These are phyloP conservation scores for Perilla frutescens DNA, from an alignment of 257 asterid genomes.

Conservation along the genomic window DNA sequence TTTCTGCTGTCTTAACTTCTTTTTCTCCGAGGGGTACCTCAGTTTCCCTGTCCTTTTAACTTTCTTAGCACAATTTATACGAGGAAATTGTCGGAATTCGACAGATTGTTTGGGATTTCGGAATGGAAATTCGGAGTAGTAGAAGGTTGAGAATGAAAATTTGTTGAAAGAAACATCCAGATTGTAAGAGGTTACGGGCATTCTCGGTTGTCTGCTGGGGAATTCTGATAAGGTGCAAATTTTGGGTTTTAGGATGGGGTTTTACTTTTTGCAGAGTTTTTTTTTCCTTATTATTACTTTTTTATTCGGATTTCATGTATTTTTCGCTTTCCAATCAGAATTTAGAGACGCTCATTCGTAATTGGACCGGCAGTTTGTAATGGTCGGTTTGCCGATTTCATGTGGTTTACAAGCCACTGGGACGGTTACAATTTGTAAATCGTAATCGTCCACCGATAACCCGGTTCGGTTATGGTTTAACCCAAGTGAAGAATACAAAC, in stretches of 20 bases:
- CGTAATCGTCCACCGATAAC: no score
- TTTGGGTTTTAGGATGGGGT: conserved; percentile 38
- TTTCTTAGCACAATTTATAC: conserved; percentile 58
- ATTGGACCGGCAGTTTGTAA: no score
- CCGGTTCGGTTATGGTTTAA: no score
- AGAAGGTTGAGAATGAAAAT: conserved; percentile 39
- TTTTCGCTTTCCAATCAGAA: no score
- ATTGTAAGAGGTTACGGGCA: conserved; percentile 50
- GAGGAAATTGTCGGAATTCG: conserved; percentile 35
- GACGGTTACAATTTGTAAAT: no score
- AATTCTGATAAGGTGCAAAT: conserved; percentile 38
- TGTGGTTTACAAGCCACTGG: no score
- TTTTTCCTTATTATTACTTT: background rate
- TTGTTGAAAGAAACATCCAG: conserved; percentile 41
- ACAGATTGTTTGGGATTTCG: conserved; percentile 21
- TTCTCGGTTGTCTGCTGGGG: conserved; percentile 32
- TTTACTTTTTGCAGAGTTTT: background rate
- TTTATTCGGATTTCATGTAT: no score
- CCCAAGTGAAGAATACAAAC: no score
- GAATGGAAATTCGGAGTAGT: conserved; percentile 38
- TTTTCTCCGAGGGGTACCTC: conserved; percentile 98
- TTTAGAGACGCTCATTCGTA: no score
- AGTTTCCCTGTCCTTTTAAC: conserved; percentile 79
- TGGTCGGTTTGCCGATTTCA: no score
- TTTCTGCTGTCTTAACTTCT: conserved; percentile 60